phyloP scores from a whole-genome alignment of 192 early-diverging fungal genomes.

The Entophlyctis luteolus region DNA sequence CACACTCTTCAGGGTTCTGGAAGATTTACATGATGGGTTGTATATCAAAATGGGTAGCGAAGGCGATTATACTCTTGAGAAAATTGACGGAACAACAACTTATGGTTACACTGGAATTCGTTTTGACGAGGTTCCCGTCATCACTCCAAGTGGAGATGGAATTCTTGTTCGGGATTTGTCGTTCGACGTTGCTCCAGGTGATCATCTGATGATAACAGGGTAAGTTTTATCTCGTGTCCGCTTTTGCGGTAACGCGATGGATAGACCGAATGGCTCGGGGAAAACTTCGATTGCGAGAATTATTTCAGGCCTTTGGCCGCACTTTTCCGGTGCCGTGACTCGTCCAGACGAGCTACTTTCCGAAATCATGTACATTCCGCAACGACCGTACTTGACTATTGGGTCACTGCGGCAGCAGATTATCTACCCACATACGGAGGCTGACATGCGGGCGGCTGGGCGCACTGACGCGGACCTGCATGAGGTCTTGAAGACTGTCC shows the following conservation, averaged over 20 bases:
- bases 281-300: slow-evolving; percentile 19
- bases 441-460: slow-evolving; percentile 48
- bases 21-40: slow-evolving; percentile 76
- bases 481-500: slow-evolving; percentile 77
- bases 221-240: not conserved
- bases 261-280: slow-evolving; percentile 22
- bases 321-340: slow-evolving; percentile 64
- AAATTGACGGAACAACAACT: slow-evolving; percentile 18
- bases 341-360: slow-evolving; percentile 42
- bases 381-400: slow-evolving; percentile 91
- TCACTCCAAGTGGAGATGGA: slow-evolving; percentile 87
- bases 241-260: not conserved
- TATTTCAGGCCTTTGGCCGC: slow-evolving; percentile 86
- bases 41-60: slow-evolving; percentile 63
- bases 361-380: slow-evolving; percentile 97
- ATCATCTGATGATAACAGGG: slow-evolving; percentile 42
- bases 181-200: slow-evolving; percentile 25
- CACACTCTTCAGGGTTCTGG: slow-evolving; percentile 79
- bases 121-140: slow-evolving; percentile 88
- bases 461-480: slow-evolving; percentile 75
- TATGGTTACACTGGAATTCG: slow-evolving; percentile 54
- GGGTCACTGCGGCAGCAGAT: slow-evolving; percentile 93
- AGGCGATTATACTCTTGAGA: slow-evolving; percentile 25
- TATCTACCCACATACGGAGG: slow-evolving; percentile 86
- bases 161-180: slow-evolving; percentile 53